A percentile compares a stretch with the other conserved stretches of the same genome.
Conservation (phyloP, 352 stramenopile species). For the Globisporangium rhizosaccharum region DNA sequence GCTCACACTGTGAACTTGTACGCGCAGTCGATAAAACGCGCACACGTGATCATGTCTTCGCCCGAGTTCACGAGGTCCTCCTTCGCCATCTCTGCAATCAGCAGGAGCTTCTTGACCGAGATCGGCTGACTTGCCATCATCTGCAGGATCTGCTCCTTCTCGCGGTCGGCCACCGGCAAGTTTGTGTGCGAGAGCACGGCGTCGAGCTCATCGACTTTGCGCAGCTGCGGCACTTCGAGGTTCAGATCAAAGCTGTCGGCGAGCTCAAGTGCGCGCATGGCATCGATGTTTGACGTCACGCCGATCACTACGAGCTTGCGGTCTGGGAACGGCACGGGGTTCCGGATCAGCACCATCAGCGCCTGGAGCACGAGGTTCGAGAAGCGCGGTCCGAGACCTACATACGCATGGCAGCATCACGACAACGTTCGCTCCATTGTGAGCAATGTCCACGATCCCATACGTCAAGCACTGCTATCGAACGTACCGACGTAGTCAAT, state of each 20-base stretch:
- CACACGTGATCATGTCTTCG: constrained; percentile 64
- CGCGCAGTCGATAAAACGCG: constrained; percentile 78
- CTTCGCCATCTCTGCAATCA: constrained; percentile 96
- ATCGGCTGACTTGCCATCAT: constrained; percentile 90
- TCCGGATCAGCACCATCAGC: constrained; percentile 98
- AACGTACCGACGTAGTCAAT: constrained; percentile 93
- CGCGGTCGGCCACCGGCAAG: constrained; percentile 61
- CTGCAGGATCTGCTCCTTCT: constrained; percentile 64
- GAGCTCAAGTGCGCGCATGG: constrained; percentile 92
- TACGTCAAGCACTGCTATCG: background rate
- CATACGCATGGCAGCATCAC: constrained; percentile 3
- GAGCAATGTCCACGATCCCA: no score
- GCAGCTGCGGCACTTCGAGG: constrained; percentile 90
- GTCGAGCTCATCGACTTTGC: constrained; percentile 85
- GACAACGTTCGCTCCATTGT: background rate
- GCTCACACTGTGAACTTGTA: constrained; percentile 52
- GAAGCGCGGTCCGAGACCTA: constrained; percentile 94
- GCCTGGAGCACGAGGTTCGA: constrained; percentile 98
- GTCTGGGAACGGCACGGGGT: constrained; percentile 90
- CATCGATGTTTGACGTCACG: constrained; percentile 90
- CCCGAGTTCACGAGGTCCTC: constrained; percentile 68
- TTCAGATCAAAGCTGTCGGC: constrained; percentile 93
- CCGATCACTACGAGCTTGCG: constrained; percentile 96
- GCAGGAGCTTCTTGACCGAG: constrained; percentile 97
- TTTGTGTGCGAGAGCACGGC: constrained; percentile 80